A percentile compares a stretch with the other conserved stretches of the same genome.
These are phyloP conservation scores for Ceratobasidium sp. DNA, from an alignment of 1,284 basidiomycete species.

Conservation along the genomic window DNA sequence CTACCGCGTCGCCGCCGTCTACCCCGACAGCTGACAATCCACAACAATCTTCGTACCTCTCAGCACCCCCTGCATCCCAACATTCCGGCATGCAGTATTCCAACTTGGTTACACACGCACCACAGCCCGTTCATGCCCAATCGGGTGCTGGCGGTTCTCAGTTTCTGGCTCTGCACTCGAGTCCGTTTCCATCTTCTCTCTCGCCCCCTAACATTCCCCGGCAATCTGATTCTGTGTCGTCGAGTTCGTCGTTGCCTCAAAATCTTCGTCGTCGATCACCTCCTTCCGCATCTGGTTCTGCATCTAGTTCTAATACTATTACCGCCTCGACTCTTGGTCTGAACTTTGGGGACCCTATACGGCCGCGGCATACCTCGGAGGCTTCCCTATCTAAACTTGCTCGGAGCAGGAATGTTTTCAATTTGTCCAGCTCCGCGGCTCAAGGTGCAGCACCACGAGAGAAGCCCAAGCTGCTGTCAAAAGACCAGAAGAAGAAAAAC, in stretches of 20 bases:
- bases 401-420: conserved; percentile 9
- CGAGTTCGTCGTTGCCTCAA: conserved; percentile 22
- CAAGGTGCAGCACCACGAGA: conserved; percentile 31
- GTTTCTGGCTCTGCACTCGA: conserved; percentile 30
- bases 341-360: conserved; percentile 1
- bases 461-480: conserved; percentile 65
- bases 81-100: conserved; percentile 21
- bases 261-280: conserved; percentile 36
- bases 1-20: conserved; percentile 32
- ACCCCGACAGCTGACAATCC: conserved; percentile 32
- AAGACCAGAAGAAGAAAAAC: conserved; percentile 91
- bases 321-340: conserved; percentile 26
- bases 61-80: conserved; percentile 18
- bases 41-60: conserved; percentile 31
- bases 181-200: conserved; percentile 34
- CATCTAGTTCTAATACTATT: conserved; percentile 32
- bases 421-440: conserved; percentile 24
- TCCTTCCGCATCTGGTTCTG: conserved; percentile 24
- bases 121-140: conserved; percentile 34
- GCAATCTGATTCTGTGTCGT: conserved; percentile 9
- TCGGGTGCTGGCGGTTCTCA: conserved; percentile 28
- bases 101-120: conserved; percentile 16
- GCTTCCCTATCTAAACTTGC: conserved; percentile 24
- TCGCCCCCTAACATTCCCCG: conserved; percentile 17
- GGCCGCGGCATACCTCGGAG: conserved; percentile 7